Percentiles rank a stretch among this genome's conserved stretches.
Evolutionary conservation across 2,329 filamentous ascomycete genomes (phyloP).

Genomic region (Microthyrium microscopicum): DNA sequence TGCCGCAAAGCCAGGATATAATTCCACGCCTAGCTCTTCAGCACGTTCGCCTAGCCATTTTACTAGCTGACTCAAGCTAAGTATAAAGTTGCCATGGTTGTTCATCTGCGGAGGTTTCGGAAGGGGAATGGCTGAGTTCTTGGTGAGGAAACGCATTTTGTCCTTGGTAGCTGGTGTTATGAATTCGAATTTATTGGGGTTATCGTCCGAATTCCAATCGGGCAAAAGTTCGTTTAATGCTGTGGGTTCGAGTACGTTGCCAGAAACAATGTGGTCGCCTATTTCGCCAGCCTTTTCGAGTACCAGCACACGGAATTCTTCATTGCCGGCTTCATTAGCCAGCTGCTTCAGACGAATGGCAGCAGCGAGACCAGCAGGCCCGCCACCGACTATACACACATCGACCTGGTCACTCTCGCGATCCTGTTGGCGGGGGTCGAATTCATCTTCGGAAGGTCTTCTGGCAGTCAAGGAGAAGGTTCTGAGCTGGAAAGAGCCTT

Average conservation of each 20-base stretch:
- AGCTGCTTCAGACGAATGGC: slow-evolving; percentile 92
- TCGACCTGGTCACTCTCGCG: slow-evolving; percentile 88
- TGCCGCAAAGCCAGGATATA: slow-evolving; percentile 91
- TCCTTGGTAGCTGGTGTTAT: slow-evolving; percentile 72
- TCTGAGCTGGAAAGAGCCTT: too few species aligned
- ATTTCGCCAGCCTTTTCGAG: slow-evolving; percentile 92
- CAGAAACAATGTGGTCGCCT: slow-evolving; percentile 87
- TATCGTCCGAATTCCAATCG: slow-evolving; percentile 81
- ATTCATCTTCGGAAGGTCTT: slow-evolving; percentile 21
- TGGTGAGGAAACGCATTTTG: slow-evolving; percentile 87
- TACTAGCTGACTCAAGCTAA: slow-evolving; percentile 85
- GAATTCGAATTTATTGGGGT: slow-evolving; percentile 72
- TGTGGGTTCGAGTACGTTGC: slow-evolving; percentile 82
- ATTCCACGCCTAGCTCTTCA: slow-evolving; percentile 90
- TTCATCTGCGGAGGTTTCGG: slow-evolving; percentile 93
- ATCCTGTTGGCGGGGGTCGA: slow-evolving; percentile 42
- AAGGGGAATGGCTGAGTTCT: slow-evolving; percentile 59
- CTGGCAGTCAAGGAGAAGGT: too few species aligned
- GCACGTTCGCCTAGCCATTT: slow-evolving; percentile 93
- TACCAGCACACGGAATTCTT: slow-evolving; percentile 84
- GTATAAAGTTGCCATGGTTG: slow-evolving; percentile 95
- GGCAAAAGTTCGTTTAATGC: slow-evolving; percentile 82
- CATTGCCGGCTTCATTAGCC: slow-evolving; percentile 84
- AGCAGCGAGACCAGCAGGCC: slow-evolving; percentile 82
- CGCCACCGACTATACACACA: slow-evolving; percentile 90